Base-by-base conservation (phyloP, 2,329 filamentous ascomycete species). In the Ustulina deusta region DNA sequence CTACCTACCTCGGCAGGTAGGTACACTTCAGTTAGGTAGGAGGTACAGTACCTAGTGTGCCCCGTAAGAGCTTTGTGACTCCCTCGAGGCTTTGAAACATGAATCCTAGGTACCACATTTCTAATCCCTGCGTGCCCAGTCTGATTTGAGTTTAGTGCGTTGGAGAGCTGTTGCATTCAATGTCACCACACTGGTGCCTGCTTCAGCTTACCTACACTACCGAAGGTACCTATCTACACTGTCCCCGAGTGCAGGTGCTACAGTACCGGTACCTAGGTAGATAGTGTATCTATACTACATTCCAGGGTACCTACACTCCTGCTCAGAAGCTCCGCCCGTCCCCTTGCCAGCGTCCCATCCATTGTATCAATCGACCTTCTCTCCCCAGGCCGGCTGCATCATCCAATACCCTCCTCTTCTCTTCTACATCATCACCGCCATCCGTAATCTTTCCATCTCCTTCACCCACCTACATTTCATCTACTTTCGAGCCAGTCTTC, bases 351-450 rank as follows among this genome's bases (percentile, higher is more conserved):
- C 29, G 48, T 32, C 44, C 54, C 54, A 58, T 62, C 46, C 27
- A 17, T 13, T n/a, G 27, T 59, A 59, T 57, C 61, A 60, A 48
- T 36, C 27, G 22, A 44, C 62, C 63, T 67, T 65, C 65, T 64
- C 67, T 71, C 40, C 40, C 62, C 67, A 32, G 57, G 40, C 69
- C 67, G 63, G 52, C 65, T 69, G 68, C 68, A 68, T 70, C 68
- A 65, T 63, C 61, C 34, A 36, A 34, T 64, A 63, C 61, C 36
- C n/a, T 42, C 36, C 20, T 29, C 55, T 34, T 29, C 49, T 52
- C 49, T 52, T 44, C 62, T 60, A 63, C 61, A 69, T 70, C 66
- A 61, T 67, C 51, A 56, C 42, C 32, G 5, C 58, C 46, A 62
- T 63, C 63, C 51, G 2, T 25, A 55, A 38, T 20, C 40, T 52